Percentiles rank a stretch among this genome's conserved stretches.
phyloP scores from a whole-genome alignment of 345 rosid species.

The Anacardium occidentale region DNA sequence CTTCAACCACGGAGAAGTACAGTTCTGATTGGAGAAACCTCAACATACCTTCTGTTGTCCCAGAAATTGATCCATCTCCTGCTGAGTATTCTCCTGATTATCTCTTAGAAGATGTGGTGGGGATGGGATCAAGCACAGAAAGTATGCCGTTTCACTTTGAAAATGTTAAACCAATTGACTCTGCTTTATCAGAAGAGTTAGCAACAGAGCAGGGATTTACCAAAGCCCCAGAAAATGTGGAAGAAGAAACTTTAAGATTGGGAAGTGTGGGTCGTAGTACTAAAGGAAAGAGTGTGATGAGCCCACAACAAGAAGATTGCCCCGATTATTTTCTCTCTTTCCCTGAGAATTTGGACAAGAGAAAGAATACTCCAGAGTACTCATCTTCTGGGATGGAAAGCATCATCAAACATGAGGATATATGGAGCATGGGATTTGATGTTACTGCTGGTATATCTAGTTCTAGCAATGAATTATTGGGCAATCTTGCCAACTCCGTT shows the following conservation, averaged over 20 bases:
- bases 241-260: constrained; percentile 37
- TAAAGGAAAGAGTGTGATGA: constrained; percentile 47
- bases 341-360: constrained; percentile 43
- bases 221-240: constrained; percentile 18
- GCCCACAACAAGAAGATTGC: constrained; percentile 36
- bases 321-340: constrained; percentile 54
- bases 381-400: constrained; percentile 37
- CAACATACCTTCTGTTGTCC: constrained; percentile 19
- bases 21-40: constrained; percentile 35
- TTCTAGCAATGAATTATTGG: constrained; percentile 55
- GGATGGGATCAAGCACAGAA: constrained; percentile 32
- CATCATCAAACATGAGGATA: constrained; percentile 51
- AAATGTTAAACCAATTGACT: constrained; percentile 20
- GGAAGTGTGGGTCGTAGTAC: constrained; percentile 27
- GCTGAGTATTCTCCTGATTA: constrained; percentile 30
- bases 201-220: constrained; percentile 16
- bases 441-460: constrained; percentile 41
- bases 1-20: constrained; percentile 42
- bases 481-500: constrained; percentile 40
- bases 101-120: constrained; percentile 29
- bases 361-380: constrained; percentile 32
- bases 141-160: constrained; percentile 31
- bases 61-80: constrained; percentile 27
- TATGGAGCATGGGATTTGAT: constrained; percentile 67
- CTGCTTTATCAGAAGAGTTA: constrained; percentile 20